Evolutionary conservation across 306 rosid species (phyloP).

Genomic region (Cucumis sativus): DNA sequence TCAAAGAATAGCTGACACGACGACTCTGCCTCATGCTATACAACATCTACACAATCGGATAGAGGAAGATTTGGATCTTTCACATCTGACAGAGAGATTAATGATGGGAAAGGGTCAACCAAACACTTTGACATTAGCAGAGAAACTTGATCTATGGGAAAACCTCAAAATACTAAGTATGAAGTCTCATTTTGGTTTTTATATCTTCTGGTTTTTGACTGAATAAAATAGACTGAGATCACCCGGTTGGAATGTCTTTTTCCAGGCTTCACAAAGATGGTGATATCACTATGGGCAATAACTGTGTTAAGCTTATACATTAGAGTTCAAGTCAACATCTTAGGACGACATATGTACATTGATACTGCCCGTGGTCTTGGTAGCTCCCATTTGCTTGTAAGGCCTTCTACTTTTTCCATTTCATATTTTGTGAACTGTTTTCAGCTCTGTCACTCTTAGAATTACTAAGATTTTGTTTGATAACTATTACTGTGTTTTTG

Average conservation of each 20-base stretch:
- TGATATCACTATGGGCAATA: conserved; percentile 71
- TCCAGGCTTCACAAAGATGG: conserved; percentile 86
- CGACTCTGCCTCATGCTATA: conserved; percentile 71
- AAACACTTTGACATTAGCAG: conserved; percentile 39
- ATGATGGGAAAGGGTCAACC: conserved; percentile 80
- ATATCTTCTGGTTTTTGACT: conserved; percentile 4
- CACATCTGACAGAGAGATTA: conserved; percentile 66
- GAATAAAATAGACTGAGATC: conserved; percentile 1
- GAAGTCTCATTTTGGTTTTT: conserved; percentile 12
- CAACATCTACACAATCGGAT: conserved; percentile 47
- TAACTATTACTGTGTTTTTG: background rate
- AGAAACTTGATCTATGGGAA: conserved; percentile 80
- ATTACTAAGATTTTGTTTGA: background rate
- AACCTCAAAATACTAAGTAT: conserved; percentile 75
- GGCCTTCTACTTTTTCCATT: conserved; percentile 13
- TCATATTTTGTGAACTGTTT: background rate
- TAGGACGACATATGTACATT: conserved; percentile 87
- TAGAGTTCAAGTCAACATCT: conserved; percentile 91
- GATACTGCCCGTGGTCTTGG: conserved; percentile 70
- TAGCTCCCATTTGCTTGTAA: conserved; percentile 44
- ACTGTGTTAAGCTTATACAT: conserved; percentile 73
- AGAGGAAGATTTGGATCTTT: conserved; percentile 70
- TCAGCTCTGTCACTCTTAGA: background rate
- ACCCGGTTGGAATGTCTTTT: conserved; percentile 10
- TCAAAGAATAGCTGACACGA: conserved; percentile 82